Conservation (phyloP, 805 yeast species). For the Maudiozyma saulgeensis region DNA sequence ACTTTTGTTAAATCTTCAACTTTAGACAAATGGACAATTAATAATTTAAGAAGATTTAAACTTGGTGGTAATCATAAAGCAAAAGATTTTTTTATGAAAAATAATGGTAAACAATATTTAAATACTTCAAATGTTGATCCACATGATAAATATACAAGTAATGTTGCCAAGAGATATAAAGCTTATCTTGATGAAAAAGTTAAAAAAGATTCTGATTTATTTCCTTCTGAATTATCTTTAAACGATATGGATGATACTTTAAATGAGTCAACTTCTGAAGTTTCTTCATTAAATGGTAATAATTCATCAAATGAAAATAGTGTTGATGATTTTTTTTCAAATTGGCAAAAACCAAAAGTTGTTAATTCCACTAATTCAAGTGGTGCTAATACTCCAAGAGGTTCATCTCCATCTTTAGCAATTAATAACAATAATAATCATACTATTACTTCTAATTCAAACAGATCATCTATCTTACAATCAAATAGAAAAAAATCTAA, state of each 20-base stretch:
- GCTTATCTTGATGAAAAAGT: slow-evolving; percentile 67
- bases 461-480: slow-evolving; percentile 13
- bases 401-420: not conserved
- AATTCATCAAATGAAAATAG: slow-evolving; percentile 34
- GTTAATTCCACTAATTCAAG: slow-evolving; percentile 22
- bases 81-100: slow-evolving; percentile 69
- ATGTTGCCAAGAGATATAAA: slow-evolving; percentile 72
- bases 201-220: slow-evolving; percentile 51
- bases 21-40: slow-evolving; percentile 89
- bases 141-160: slow-evolving; percentile 67
- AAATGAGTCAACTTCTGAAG: slow-evolving; percentile 16
- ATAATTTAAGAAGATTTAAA: slow-evolving; percentile 83
- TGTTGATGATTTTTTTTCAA: slow-evolving; percentile 81
- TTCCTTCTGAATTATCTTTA: slow-evolving; percentile 66
- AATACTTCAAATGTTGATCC: slow-evolving; percentile 44
- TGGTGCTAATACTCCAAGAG: not conserved
- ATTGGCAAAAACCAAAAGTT: slow-evolving; percentile 75
- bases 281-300: slow-evolving; percentile 20
- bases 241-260: slow-evolving; percentile 15
- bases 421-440: not conserved
- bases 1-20: slow-evolving; percentile 88
- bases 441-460: not conserved
- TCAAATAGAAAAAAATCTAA: slow-evolving; percentile 20
- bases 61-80: slow-evolving; percentile 89
- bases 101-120: slow-evolving; percentile 73